Evolutionary conservation across 352 stramenopile species (phyloP).

Genomic region (Phytophthora rubi): DNA sequence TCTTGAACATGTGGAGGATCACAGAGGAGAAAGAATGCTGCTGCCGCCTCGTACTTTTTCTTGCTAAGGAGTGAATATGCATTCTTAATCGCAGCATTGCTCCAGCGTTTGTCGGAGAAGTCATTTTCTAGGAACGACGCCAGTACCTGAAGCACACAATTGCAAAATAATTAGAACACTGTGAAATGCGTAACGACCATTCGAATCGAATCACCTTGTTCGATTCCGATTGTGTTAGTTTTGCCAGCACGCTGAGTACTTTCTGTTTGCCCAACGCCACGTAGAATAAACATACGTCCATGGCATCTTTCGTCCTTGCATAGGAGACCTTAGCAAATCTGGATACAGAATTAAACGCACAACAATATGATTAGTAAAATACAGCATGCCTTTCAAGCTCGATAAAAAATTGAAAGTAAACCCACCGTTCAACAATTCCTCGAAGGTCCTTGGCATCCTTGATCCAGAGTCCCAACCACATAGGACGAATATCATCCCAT

Average conservation of each 20-base stretch:
- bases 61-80: slow-evolving; percentile 95
- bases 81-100: slow-evolving; percentile 93
- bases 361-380: neutral
- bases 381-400: neutral
- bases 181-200: neutral
- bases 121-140: slow-evolving; percentile 81
- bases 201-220: slow-evolving; percentile 58
- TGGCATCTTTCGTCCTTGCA: slow-evolving; percentile 68
- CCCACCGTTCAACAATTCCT: slow-evolving; percentile 65
- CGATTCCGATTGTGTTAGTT: slow-evolving; percentile 70
- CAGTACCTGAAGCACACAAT: slow-evolving; percentile 54
- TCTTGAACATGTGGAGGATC: slow-evolving; percentile 93
- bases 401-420: neutral
- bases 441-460: slow-evolving; percentile 78
- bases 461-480: slow-evolving; percentile 85
- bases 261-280: slow-evolving; percentile 84
- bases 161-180: neutral
- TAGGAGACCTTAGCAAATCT: slow-evolving; percentile 79
- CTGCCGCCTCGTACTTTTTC: slow-evolving; percentile 89
- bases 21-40: slow-evolving; percentile 94
- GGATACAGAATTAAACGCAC: slow-evolving; percentile 7
- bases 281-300: slow-evolving; percentile 80
- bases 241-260: slow-evolving; percentile 74
- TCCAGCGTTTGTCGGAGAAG: slow-evolving; percentile 84
- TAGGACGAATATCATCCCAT: slow-evolving; percentile 67